Evolutionary conservation across 2,329 filamentous ascomycete genomes (phyloP).

Genomic region (Xylaria hypoxylon): DNA sequence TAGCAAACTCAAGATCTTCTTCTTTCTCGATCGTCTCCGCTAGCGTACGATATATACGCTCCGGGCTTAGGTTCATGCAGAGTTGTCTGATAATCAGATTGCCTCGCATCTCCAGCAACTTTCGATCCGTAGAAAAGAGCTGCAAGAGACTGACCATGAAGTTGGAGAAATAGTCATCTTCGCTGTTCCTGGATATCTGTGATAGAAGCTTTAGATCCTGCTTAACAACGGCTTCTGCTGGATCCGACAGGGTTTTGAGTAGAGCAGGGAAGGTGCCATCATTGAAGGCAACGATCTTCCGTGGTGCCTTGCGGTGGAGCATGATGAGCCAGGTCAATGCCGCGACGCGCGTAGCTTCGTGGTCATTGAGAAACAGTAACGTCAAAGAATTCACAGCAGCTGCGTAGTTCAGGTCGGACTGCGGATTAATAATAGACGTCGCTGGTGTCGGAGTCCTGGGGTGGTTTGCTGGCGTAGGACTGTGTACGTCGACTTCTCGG

Average conservation of each 20-base stretch:
- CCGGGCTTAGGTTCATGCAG: constrained; percentile 90
- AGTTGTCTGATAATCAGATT: constrained; percentile 97
- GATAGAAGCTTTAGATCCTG: constrained; percentile 93
- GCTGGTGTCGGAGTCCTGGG: constrained; percentile 60
- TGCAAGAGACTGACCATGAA: constrained; percentile 98
- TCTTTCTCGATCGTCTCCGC: constrained; percentile 98
- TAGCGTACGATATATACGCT: constrained; percentile 93
- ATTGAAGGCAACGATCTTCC: constrained; percentile 93
- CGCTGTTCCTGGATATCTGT: constrained; percentile 95
- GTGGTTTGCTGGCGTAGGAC: constrained; percentile 63
- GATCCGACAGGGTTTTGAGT: constrained; percentile 95
- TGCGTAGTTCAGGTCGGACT: constrained; percentile 90
- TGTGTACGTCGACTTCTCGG: constrained; percentile 65
- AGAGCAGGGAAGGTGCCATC: constrained; percentile 96
- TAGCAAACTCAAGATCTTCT: constrained; percentile 97
- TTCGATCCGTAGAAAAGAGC: constrained; percentile 93
- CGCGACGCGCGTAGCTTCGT: constrained; percentile 94
- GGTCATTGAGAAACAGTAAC: constrained; percentile 92
- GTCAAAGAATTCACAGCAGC: constrained; percentile 94
- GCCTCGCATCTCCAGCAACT: constrained; percentile 88
- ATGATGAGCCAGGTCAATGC: constrained; percentile 97
- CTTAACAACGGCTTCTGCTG: constrained; percentile 94
- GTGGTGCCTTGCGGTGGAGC: constrained; percentile 93
- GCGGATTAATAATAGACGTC: constrained; percentile 57
- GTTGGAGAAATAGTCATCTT: constrained; percentile 96